Conservation (phyloP, 345 rosid genomes). For the Citrus sinensis region DNA sequence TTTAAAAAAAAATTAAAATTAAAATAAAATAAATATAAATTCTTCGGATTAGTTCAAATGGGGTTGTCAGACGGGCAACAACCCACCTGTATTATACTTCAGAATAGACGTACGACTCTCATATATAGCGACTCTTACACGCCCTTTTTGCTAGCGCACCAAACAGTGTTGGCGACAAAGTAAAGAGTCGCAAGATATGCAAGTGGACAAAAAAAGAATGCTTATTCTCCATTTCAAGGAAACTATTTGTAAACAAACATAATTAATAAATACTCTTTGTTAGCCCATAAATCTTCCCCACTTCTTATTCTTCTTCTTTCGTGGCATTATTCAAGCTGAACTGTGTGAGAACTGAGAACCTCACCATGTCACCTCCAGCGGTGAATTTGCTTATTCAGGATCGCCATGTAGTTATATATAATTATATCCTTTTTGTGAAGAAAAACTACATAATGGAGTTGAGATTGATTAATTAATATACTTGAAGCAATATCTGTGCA, state of each 20-base stretch:
- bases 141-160: conserved; percentile 24
- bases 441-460: not conserved
- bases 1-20: no score
- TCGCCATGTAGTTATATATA: conserved; percentile 23
- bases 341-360: not conserved
- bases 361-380: conserved; percentile 24
- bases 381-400: conserved; percentile 29
- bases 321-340: not conserved
- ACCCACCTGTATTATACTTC: no score
- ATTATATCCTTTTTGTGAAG: no score
- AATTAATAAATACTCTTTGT: no score
- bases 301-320: not conserved
- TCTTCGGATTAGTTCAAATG: no score
- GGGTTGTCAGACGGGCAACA: no score
- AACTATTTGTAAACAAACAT: not conserved
- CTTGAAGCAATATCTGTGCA: conserved; percentile 19
- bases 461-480: conserved; percentile 11
- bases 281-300: not conserved
- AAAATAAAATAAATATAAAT: no score
- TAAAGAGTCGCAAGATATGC: conserved; percentile 27
- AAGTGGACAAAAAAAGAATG: conserved; percentile 12
- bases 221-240: conserved; percentile 41
- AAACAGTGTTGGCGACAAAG: conserved; percentile 51
- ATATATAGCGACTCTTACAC: conserved; percentile 26
- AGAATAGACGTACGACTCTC: no score